Conservation (phyloP, 177 flowering plant genomes). For the Vitis hybrid region DNA sequence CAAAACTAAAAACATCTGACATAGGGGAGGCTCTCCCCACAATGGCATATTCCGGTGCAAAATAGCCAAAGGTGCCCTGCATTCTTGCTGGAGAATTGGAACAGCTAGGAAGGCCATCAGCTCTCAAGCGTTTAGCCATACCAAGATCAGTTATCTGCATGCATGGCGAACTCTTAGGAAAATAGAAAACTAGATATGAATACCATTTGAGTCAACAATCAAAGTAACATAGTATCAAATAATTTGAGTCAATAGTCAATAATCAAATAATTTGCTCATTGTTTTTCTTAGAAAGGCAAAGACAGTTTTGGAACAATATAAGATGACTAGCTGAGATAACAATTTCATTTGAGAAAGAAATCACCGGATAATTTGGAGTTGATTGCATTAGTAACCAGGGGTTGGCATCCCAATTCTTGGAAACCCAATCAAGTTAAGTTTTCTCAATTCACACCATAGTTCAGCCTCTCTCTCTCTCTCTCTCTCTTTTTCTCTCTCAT, state of each 20-base stretch:
- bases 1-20: slow-evolving; percentile 98
- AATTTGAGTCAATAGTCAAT: no score
- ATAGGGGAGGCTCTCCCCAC: slow-evolving; percentile 83
- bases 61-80: slow-evolving; percentile 99
- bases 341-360: not conserved
- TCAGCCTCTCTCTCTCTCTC: not conserved
- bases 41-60: slow-evolving; percentile 97
- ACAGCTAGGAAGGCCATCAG: slow-evolving; percentile 77
- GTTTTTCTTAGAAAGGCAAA: not conserved
- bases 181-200: not conserved
- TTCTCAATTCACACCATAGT: no score
- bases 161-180: not conserved
- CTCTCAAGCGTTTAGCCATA: slow-evolving; percentile 77
- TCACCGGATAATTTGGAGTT: not conserved
- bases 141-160: slow-evolving; percentile 97
- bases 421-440: no score
- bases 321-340: not conserved
- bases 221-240: not conserved
- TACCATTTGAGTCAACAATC: not conserved
- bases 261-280: not conserved
- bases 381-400: not conserved
- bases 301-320: not conserved
- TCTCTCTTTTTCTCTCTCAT: no score
- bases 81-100: slow-evolving; percentile 91
- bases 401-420: not conserved